Evolutionary conservation across 805 yeast genomes (phyloP).

Genomic region (Ogataea henricii): DNA sequence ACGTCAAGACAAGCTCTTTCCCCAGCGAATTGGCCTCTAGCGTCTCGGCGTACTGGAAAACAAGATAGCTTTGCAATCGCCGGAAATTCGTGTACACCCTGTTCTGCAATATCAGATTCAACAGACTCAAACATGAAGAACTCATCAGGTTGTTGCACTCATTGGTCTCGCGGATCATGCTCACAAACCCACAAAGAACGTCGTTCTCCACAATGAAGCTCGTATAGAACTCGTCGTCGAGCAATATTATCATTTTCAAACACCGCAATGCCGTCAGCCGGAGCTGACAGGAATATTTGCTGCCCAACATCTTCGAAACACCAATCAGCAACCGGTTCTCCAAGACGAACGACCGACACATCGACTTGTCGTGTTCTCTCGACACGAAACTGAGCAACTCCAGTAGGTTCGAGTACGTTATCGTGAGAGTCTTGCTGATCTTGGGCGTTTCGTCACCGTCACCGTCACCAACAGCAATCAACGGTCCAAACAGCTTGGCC

Average conservation of each 20-base stretch:
- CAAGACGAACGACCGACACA: conserved; percentile 64
- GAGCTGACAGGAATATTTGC: conserved; percentile 49
- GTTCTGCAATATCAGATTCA: conserved; percentile 27
- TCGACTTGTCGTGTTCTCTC: conserved; percentile 57
- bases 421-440: conserved; percentile 12
- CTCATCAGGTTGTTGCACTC: conserved; percentile 62
- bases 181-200: conserved; percentile 51
- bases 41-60: conserved; percentile 15
- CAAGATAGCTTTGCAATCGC: conserved; percentile 25
- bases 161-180: conserved; percentile 49
- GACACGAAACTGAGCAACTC: conserved; percentile 72
- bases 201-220: conserved; percentile 57
- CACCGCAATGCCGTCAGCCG: conserved; percentile 71
- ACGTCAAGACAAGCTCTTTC: conserved; percentile 14
- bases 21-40: conserved; percentile 27
- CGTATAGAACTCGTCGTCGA: conserved; percentile 65
- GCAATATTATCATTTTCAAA: conserved; percentile 58
- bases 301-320: conserved; percentile 49
- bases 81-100: conserved; percentile 21
- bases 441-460: not conserved
- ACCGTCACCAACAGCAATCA: conserved; percentile 20
- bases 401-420: conserved; percentile 46
- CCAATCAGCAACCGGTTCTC: conserved; percentile 61
- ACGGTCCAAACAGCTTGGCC: conserved; percentile 30
- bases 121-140: conserved; percentile 73